These are phyloP conservation scores for Rubia balearica DNA, from an alignment of 305 asterid species.

Conservation along the genomic window DNA sequence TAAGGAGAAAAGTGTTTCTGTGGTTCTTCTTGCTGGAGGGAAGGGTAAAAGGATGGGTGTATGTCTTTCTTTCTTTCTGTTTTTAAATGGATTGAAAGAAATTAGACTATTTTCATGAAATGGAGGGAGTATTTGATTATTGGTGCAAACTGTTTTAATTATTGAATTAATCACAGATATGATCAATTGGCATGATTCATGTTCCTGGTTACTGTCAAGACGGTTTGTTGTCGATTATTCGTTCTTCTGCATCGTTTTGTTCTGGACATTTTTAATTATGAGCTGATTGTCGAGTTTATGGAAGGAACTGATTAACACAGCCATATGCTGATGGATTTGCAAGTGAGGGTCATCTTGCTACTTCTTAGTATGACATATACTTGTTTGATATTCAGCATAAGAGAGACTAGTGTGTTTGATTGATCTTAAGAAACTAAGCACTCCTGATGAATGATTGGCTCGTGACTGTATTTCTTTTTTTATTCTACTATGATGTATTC, in stretches of 20 bases:
- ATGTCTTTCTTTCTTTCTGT: conserved; percentile 20
- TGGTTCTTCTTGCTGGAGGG: conserved; percentile 91
- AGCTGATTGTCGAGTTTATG: background rate
- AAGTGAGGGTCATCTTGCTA: background rate
- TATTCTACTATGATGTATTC: conserved; percentile 23
- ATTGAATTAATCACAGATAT: background rate
- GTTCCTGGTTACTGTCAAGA: background rate
- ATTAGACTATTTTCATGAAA: background rate
- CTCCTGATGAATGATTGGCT: background rate
- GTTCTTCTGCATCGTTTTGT: background rate
- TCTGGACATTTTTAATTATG: background rate
- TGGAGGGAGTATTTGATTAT: background rate
- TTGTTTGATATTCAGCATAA: background rate
- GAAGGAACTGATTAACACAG: background rate
- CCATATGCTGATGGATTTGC: background rate
- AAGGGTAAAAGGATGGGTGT: conserved; percentile 97
- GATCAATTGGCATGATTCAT: background rate
- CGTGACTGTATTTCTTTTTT: conserved; percentile 4
- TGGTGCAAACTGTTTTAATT: background rate
- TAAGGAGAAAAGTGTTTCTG: conserved; percentile 71
- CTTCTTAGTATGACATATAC: background rate
- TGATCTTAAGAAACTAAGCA: background rate
- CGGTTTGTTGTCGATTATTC: background rate
- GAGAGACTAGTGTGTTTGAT: background rate
- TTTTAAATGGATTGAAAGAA: background rate